Evolutionary conservation across 345 rosid genomes (phyloP).

Genomic region (Pugionium dolabratum): DNA sequence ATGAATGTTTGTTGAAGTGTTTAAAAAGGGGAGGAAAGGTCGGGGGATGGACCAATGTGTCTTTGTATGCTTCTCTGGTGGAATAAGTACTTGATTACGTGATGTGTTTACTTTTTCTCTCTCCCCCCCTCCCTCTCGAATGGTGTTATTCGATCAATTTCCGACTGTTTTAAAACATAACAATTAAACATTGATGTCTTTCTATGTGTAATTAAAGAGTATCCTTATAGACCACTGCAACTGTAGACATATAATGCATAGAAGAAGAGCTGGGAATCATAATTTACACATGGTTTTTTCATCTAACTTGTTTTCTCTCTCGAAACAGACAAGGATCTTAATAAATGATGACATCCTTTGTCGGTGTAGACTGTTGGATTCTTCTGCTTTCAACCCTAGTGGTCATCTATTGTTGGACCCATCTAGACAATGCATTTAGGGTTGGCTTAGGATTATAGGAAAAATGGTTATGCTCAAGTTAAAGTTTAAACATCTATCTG

Average conservation of each 20-base stretch:
- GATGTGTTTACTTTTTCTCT: slow-evolving; percentile 25
- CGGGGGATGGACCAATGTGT: slow-evolving; percentile 42
- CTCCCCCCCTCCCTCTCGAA: no score
- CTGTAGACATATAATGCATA: slow-evolving; percentile 32
- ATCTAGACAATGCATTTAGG: slow-evolving; percentile 28
- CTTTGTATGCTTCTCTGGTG: slow-evolving; percentile 43
- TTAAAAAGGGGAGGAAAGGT: slow-evolving; percentile 40
- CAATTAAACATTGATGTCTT: slow-evolving; percentile 19
- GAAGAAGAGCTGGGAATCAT: slow-evolving; percentile 29
- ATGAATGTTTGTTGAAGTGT: slow-evolving; percentile 31
- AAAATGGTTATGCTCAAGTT: slow-evolving; percentile 2
- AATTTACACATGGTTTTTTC: slow-evolving; percentile 31
- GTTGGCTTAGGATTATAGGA: slow-evolving; percentile 24
- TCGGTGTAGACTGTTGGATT: slow-evolving; percentile 23
- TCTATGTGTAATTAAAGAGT: slow-evolving; percentile 24
- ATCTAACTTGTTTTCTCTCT: slow-evolving; percentile 17
- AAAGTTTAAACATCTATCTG: slow-evolving; percentile 3
- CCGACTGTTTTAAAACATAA: no score
- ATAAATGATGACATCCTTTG: slow-evolving; percentile 35
- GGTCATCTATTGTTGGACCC: slow-evolving; percentile 30
- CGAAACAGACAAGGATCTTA: slow-evolving; percentile 12
- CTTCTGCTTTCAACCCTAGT: slow-evolving; percentile 21
- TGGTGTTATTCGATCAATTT: no score
- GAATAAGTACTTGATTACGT: slow-evolving; percentile 43
- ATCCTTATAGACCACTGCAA: slow-evolving; percentile 32